Evolutionary conservation across 331 rosid species (phyloP), one percentile per base, ranked within the genome.

Genomic region (Phaseolus coccineus): DNA sequence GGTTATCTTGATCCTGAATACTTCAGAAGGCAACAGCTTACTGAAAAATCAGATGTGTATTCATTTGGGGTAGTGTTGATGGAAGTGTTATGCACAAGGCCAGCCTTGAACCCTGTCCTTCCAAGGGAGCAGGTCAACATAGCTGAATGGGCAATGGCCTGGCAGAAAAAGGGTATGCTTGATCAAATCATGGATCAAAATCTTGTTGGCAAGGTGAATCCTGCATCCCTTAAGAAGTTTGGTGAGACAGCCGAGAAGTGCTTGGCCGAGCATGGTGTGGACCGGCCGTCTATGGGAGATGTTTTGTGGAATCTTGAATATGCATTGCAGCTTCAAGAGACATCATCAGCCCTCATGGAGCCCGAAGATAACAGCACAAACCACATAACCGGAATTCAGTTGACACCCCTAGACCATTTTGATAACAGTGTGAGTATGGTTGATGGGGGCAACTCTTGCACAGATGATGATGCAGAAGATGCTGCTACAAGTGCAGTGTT

Each of bases 1-100:
- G 96, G 96, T 58, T 89, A 89, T 57, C 96, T 91, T 8, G 96
- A 91, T 57, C 96, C 96, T 8, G 96, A 91, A 69, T 89, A 91
- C 81, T 89, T 84, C 74, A 78, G 93, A 77, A 80, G 92, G 47
- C 92, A 91, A 73, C 93, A 88, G 51, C 85, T 91, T 69, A 91
- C 93, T 35, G 93, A 91, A 83, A 91, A 91, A 74, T 91, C 96
- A 0, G 93, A 91, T 64, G 89, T 91, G 31, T 91, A 91, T 74
- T 91, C 96, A 14, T 89, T 91, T 63, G 96, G 93, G 12, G 93
- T 91, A 27, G 93, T 91, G 35, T 70, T 91, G 71, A 85, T 87
- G 61, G 96, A 91, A 87, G 96, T 86, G 62, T 76, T 87, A 11
- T 91, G 96, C 76, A 89, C 92, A 30, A 85, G 96, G 68, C 87